phyloP scores from a whole-genome alignment of 306 rosid genomes.

The Arachis stenosperma region DNA sequence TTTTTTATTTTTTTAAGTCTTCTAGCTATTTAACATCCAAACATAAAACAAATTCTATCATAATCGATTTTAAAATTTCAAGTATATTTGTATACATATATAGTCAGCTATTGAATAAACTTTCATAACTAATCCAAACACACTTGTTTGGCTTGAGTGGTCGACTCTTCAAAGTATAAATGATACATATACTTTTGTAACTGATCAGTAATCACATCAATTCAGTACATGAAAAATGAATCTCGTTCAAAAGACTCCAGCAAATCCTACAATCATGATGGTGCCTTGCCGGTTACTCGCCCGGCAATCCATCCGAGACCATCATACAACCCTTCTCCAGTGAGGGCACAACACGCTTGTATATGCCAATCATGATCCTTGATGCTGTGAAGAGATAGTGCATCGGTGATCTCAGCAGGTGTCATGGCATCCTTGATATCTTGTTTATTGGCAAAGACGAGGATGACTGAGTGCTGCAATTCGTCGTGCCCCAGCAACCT shows the following conservation, averaged over 20 bases:
- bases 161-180: constrained; percentile 35
- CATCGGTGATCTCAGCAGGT: constrained; percentile 96
- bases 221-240: constrained; percentile 46
- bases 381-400: constrained; percentile 93
- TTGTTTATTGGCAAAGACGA: constrained; percentile 93
- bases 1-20: too few species aligned
- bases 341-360: constrained; percentile 96
- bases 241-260: neutral
- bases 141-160: neutral
- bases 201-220: constrained; percentile 40
- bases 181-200: constrained; percentile 51
- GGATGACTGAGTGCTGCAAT: constrained; percentile 78
- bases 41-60: neutral
- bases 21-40: neutral
- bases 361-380: constrained; percentile 99
- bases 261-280: constrained; percentile 43
- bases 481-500: constrained; percentile 93
- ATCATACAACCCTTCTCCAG: constrained; percentile 90
- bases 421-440: constrained; percentile 99
- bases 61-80: constrained; percentile 6
- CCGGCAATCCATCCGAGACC: constrained; percentile 97
- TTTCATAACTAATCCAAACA: constrained; percentile 30
- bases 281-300: constrained; percentile 78
- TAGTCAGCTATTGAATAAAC: neutral
- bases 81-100: neutral